Conservation (phyloP, 441 rosid species). For the Metrosideros polymorpha region DNA sequence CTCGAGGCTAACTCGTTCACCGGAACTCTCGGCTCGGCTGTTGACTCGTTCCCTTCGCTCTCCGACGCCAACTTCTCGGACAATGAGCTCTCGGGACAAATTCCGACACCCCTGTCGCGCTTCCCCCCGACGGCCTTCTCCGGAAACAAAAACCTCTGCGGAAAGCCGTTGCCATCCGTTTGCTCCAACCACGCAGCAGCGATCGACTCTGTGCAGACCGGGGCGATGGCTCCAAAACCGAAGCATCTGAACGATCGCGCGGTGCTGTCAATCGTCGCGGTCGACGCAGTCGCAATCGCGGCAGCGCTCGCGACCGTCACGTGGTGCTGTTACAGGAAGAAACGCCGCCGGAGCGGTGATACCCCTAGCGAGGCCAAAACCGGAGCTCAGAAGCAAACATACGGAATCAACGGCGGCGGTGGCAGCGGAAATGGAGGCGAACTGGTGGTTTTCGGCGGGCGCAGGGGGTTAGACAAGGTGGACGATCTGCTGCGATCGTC, state of each 20-base stretch:
- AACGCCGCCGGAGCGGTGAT: not conserved
- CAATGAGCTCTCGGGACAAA: slow-evolving; percentile 26
- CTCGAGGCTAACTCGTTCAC: slow-evolving; percentile 24
- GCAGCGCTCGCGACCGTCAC: slow-evolving; percentile 11
- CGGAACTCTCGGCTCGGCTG: slow-evolving; percentile 10
- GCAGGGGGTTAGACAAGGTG: slow-evolving; percentile 19
- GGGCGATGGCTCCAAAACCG: not conserved
- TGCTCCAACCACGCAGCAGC: slow-evolving; percentile 14
- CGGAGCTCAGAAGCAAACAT: not conserved
- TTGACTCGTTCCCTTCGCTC: slow-evolving; percentile 2
- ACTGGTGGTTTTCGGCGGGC: slow-evolving; percentile 32
- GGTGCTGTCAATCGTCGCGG: slow-evolving; percentile 10
- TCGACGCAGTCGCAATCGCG: slow-evolving; percentile 11
- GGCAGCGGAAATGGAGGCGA: slow-evolving; percentile 2
- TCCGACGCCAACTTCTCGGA: slow-evolving; percentile 23
- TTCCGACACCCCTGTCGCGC: slow-evolving; percentile 17
- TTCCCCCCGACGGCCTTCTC: slow-evolving; percentile 23
- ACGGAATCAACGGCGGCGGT: not conserved
- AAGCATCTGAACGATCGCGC: not conserved
- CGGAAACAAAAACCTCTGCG: slow-evolving; percentile 30
- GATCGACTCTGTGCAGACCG: not conserved
- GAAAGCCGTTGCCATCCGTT: slow-evolving; percentile 16
- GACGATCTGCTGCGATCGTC: slow-evolving; percentile 40
- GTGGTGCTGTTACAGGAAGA: slow-evolving; percentile 20
- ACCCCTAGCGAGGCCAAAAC: not conserved